phyloP scores from a whole-genome alignment of 225 moss, liverwort and hornwort species.

The Bryum argenteum region DNA sequence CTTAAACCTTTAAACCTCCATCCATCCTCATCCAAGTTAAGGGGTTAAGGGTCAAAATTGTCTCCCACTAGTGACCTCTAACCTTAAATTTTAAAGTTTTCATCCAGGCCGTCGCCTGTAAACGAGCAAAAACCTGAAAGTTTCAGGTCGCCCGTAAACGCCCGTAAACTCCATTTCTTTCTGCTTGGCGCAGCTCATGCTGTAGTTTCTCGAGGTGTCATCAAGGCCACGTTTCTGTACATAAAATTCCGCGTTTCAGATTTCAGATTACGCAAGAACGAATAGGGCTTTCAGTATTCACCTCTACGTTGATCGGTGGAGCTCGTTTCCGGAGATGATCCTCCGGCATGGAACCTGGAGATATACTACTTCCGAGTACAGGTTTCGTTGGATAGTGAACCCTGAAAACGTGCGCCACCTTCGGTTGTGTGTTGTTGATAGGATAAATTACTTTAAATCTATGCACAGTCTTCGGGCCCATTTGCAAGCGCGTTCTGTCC shows the following conservation, averaged over 20 bases:
- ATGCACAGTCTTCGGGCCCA: conserved; percentile 4
- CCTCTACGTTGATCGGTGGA: conserved; percentile 4
- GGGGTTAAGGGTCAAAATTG: too few relatives aligned
- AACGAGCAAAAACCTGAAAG: too few relatives aligned
- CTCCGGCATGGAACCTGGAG: conserved; percentile 25
- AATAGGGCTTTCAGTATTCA: not conserved
- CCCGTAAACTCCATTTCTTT: too few relatives aligned
- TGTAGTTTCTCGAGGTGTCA: too few relatives aligned
- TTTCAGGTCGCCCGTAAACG: too few relatives aligned
- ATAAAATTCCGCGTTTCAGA: not conserved
- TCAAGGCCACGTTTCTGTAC: conserved; percentile 31
- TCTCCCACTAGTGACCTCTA: too few relatives aligned
- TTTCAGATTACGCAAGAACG: not conserved
- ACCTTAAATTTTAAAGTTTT: too few relatives aligned
- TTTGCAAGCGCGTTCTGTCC: not conserved
- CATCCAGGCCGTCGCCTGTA: too few relatives aligned
- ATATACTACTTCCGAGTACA: conserved; percentile 29
- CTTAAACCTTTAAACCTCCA: too few relatives aligned
- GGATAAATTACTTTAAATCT: conserved; percentile 27
- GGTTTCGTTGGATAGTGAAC: conserved; percentile 24
- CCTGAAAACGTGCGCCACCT: conserved; percentile 12
- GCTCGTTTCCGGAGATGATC: not conserved
- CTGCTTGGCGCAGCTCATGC: too few relatives aligned
- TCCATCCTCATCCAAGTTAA: too few relatives aligned
- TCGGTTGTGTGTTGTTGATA: not conserved